These are phyloP conservation scores for Tuber aestivum DNA, from an alignment of 495 filamentous ascomycete genomes.

Conservation along the genomic window DNA sequence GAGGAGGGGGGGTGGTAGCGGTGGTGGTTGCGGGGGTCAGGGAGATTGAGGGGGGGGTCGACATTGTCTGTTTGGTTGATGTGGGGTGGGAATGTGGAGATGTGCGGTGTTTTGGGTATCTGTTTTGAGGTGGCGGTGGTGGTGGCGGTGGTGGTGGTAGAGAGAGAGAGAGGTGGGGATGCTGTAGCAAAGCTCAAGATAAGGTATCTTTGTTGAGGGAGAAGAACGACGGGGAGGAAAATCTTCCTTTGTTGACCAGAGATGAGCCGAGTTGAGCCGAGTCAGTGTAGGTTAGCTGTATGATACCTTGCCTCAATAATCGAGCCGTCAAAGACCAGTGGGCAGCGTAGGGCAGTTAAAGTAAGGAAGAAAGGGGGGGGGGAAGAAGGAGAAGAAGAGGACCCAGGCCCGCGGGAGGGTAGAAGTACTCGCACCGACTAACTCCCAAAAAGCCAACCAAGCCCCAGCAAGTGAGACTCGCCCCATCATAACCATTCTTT, in stretches of 20 bases:
- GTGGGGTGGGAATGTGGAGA: neutral
- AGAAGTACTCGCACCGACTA: neutral
- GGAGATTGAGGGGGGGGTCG: constrained; percentile 9
- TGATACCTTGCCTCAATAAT: neutral
- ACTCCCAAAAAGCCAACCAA: neutral
- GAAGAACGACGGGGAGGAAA: neutral
- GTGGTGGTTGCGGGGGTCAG: constrained; percentile 12
- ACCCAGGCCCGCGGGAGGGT: neutral
- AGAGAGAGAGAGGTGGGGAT: neutral
- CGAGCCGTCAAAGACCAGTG: neutral
- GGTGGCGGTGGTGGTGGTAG: neutral
- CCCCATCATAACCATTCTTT: no score
- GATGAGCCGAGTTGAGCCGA: neutral
- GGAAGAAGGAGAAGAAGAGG: constrained; percentile 5
- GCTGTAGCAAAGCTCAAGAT: neutral
- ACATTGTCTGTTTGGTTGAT: constrained; percentile 5
- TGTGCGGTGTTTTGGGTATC: neutral
- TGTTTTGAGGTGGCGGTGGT: neutral
- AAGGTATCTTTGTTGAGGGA: neutral
- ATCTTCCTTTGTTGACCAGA: neutral
- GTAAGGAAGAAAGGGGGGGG: neutral
- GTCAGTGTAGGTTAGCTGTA: neutral
- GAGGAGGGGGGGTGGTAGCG: constrained; percentile 24
- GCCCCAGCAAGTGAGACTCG: neutral
- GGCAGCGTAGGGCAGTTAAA: neutral